Evolutionary conservation across 768 basidiomycete genomes (phyloP).

Genomic region (Kwoniella newhampshirensis): DNA sequence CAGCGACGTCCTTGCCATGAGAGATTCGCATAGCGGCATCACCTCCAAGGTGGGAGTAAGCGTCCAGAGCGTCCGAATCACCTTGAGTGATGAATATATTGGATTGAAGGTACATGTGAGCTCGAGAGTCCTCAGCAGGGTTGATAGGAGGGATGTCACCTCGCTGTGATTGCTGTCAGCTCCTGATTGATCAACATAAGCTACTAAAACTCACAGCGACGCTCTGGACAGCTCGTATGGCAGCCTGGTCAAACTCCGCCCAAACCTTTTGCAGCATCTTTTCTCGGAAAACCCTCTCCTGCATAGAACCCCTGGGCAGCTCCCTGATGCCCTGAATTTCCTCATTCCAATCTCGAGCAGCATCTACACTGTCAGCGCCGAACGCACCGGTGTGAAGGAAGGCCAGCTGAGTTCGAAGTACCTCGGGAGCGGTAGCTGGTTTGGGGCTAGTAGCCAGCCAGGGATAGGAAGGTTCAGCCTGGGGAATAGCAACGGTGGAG

Average conservation of each 20-base stretch:
- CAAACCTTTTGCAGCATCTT: slow-evolving; percentile 54
- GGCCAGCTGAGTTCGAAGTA: slow-evolving; percentile 55
- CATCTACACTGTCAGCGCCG: slow-evolving; percentile 53
- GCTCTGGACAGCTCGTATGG: slow-evolving; percentile 51
- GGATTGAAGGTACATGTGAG: slow-evolving; percentile 55
- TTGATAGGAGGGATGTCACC: slow-evolving; percentile 56
- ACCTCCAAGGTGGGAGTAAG: slow-evolving; percentile 55
- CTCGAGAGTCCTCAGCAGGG: slow-evolving; percentile 54
- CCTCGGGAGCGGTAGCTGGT: slow-evolving; percentile 48
- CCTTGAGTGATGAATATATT: slow-evolving; percentile 58
- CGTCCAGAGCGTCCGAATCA: slow-evolving; percentile 53
- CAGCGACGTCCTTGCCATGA: slow-evolving; percentile 56
- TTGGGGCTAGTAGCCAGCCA: slow-evolving; percentile 52
- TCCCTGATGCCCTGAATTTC: slow-evolving; percentile 56
- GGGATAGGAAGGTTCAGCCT: slow-evolving; percentile 54
- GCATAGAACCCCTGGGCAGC: slow-evolving; percentile 49
- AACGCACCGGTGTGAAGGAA: slow-evolving; percentile 55
- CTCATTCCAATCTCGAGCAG: slow-evolving; percentile 57
- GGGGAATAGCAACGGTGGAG: slow-evolving; percentile 54
- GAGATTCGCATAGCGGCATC: slow-evolving; percentile 55
- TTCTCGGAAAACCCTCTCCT: slow-evolving; percentile 55
- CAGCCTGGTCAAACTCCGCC: slow-evolving; percentile 55
- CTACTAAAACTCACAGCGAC: slow-evolving; percentile 43
- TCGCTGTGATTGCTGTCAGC: slow-evolving; percentile 26
- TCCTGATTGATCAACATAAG: slow-evolving; percentile 2